A percentile compares a stretch with the other conserved stretches of the same genome.
Conservation (phyloP, 345 rosid genomes). For the Camelina sativa region DNA sequence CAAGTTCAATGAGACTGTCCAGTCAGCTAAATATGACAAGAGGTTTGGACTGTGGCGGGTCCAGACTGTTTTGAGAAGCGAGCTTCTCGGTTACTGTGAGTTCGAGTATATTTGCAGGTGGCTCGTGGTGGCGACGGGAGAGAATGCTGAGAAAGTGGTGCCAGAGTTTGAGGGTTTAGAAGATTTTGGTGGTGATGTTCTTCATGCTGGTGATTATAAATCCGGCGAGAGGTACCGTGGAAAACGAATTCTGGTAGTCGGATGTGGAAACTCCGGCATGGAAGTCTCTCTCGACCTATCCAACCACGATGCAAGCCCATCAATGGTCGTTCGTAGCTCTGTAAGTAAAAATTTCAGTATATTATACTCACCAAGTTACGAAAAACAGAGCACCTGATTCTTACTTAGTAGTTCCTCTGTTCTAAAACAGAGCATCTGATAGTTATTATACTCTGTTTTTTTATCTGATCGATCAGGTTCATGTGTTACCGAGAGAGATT, state of each 20-base stretch:
- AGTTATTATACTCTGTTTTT: slow-evolving; percentile 6
- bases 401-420: background rate
- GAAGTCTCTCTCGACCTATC: slow-evolving; percentile 80
- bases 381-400: slow-evolving; percentile 15
- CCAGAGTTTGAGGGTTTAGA: slow-evolving; percentile 72
- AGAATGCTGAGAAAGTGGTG: slow-evolving; percentile 75
- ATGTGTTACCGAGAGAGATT: slow-evolving; percentile 78
- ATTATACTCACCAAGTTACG: background rate
- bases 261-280: slow-evolving; percentile 94
- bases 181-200: slow-evolving; percentile 59
- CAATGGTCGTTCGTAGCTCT: slow-evolving; percentile 78
- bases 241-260: slow-evolving; percentile 70
- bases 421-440: background rate
- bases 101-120: slow-evolving; percentile 76
- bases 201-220: slow-evolving; percentile 75
- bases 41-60: slow-evolving; percentile 73
- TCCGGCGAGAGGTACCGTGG: slow-evolving; percentile 63
- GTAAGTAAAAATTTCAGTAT: slow-evolving; percentile 49
- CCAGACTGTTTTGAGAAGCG: slow-evolving; percentile 49
- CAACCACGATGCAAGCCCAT: slow-evolving; percentile 63
- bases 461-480: slow-evolving; percentile 54
- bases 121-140: slow-evolving; percentile 89
- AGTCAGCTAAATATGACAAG: slow-evolving; percentile 68
- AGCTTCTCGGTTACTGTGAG: slow-evolving; percentile 37
- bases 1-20: slow-evolving; percentile 67